A percentile compares a stretch with the other conserved stretches of the same genome.
These are phyloP conservation scores for Colletotrichum eremochloae DNA, from an alignment of 2,329 filamentous ascomycete species.

Conservation along the genomic window DNA sequence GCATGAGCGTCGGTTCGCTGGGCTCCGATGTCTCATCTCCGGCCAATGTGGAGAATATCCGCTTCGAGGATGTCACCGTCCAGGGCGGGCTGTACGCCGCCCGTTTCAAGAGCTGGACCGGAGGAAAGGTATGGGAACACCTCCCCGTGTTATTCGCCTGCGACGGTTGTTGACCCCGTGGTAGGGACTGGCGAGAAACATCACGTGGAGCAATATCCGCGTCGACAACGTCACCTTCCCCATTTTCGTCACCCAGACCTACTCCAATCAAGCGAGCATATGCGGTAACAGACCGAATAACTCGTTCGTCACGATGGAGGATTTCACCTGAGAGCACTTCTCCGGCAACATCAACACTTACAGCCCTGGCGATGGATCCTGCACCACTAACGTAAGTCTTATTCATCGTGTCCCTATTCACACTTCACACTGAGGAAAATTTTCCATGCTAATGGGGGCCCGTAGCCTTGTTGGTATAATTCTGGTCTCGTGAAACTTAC, in stretches of 20 bases:
- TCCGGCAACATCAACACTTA: slow-evolving; percentile 57
- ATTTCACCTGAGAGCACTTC: slow-evolving; percentile 58
- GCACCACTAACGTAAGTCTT: slow-evolving; percentile 49
- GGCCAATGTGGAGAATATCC: slow-evolving; percentile 53
- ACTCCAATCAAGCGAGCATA: slow-evolving; percentile 54
- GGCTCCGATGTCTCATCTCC: slow-evolving; percentile 52
- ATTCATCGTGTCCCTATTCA: not conserved
- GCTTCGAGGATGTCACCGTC: slow-evolving; percentile 58
- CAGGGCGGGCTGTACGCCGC: slow-evolving; percentile 57
- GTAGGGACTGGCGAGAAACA: slow-evolving; percentile 56
- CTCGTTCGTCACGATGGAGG: slow-evolving; percentile 56
- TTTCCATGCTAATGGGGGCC: not conserved
- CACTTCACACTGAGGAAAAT: not conserved
- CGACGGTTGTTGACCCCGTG: slow-evolving; percentile 1
- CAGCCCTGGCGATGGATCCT: slow-evolving; percentile 58
- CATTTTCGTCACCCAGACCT: slow-evolving; percentile 61
- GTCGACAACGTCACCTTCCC: slow-evolving; percentile 60
- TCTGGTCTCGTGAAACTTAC: slow-evolving; percentile 53
- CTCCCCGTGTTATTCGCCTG: no score
- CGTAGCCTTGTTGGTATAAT: slow-evolving; percentile 58
- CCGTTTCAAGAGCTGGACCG: slow-evolving; percentile 59
- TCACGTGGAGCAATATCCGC: slow-evolving; percentile 59
- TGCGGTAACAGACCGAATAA: slow-evolving; percentile 53
- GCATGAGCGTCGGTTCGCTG: slow-evolving; percentile 59
- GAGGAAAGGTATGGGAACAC: slow-evolving; percentile 46